Percentiles rank a stretch among this genome's conserved stretches.
phyloP scores from a whole-genome alignment of 495 filamentous ascomycete species.

The Friedmanniomyces endolithicus region DNA sequence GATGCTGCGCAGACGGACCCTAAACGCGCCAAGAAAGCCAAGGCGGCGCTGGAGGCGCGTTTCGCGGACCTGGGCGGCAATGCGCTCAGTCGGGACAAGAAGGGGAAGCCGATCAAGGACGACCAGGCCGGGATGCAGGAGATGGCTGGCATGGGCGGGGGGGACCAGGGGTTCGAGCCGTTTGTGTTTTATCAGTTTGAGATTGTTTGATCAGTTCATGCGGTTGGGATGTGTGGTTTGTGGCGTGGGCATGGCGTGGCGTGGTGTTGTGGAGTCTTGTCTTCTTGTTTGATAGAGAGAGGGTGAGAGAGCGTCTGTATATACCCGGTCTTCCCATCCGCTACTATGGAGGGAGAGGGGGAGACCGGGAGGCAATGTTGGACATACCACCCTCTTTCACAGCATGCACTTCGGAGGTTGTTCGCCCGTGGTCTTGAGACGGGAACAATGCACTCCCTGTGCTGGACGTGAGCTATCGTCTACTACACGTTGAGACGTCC shows the following conservation, averaged over 20 bases:
- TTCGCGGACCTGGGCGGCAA: conserved; percentile 93
- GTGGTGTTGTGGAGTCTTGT: not conserved
- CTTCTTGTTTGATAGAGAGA: too few relatives aligned
- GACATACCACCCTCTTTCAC: too few relatives aligned
- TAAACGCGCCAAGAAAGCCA: conserved; percentile 72
- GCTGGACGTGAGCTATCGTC: too few relatives aligned
- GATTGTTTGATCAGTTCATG: too few relatives aligned
- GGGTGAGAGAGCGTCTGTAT: too few relatives aligned
- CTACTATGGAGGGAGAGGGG: too few relatives aligned
- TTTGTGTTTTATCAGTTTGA: conserved; percentile 97
- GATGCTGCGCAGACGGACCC: conserved; percentile 50
- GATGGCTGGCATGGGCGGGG: conserved; percentile 56
- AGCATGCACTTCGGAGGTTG: too few relatives aligned
- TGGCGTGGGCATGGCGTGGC: not conserved
- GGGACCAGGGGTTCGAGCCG: conserved; percentile 71
- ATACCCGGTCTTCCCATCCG: too few relatives aligned
- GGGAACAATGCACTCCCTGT: too few relatives aligned
- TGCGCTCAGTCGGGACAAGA: conserved; percentile 87
- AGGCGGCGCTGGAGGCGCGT: conserved; percentile 62
- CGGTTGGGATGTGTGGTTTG: not conserved
- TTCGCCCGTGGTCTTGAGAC: too few relatives aligned
- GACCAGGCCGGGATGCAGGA: conserved; percentile 63
- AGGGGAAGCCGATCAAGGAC: conserved; percentile 77
- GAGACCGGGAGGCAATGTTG: too few relatives aligned
- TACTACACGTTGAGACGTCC: too few relatives aligned